Evolutionary conservation across 164 flowering plant genomes (phyloP).

Genomic region (Pachysandra terminalis): DNA sequence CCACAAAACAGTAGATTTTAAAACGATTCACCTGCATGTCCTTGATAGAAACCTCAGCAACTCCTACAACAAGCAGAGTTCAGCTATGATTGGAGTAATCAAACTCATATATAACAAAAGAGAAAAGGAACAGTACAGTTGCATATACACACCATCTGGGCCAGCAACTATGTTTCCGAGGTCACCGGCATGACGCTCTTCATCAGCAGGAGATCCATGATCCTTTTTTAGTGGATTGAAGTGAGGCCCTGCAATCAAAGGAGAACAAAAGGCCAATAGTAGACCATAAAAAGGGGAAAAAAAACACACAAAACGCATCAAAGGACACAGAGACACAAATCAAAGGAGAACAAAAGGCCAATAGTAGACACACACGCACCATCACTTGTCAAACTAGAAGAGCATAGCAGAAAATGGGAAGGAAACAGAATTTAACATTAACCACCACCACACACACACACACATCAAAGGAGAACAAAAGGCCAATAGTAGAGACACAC

Average conservation of each 20-base stretch:
- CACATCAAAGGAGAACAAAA: no score
- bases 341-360: no score
- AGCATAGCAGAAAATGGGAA: no score
- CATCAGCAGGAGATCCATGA: constrained; percentile 78
- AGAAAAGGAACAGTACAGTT: not conserved
- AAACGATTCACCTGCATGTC: constrained; percentile 47
- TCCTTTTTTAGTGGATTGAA: constrained; percentile 73
- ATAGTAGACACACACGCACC: no score
- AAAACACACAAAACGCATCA: no score
- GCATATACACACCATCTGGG: constrained; percentile 46
- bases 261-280: no score
- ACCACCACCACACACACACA: no score
- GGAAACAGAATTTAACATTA: no score
- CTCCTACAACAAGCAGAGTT: constrained; percentile 40
- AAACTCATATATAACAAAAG: constrained; percentile 1
- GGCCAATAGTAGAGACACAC: no score
- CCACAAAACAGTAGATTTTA: not conserved
- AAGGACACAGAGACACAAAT: no score
- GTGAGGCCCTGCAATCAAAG: constrained; percentile 57
- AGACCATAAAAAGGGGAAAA: no score
- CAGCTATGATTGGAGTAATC: not conserved
- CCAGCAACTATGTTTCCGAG: constrained; percentile 85
- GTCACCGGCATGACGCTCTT: constrained; percentile 84
- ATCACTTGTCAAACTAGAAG: no score
- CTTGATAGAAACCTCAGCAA: constrained; percentile 64